Base-by-base conservation (phyloP, 495 filamentous ascomycete species). In the Stereocaulon alpinum region DNA sequence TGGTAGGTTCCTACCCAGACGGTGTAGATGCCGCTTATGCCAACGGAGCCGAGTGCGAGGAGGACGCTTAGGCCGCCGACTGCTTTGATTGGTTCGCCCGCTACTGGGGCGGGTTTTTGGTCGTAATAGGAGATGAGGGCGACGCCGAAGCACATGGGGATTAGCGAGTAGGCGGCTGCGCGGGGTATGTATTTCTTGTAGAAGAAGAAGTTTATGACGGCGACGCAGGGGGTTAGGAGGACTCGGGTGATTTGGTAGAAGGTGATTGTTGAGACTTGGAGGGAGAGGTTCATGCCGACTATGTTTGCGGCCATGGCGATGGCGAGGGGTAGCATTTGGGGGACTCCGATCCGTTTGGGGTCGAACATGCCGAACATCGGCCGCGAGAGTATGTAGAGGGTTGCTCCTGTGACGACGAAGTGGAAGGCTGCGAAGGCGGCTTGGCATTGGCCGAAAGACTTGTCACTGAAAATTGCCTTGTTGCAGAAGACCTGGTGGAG, bases 221-320 rank as follows among this genome's bases (percentile, higher is more conserved):
- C 86, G 6, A 86, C 84, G 34, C 76, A 78, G 4, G 86, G 86
- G 9, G 86, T 88, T 27, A 89, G 78, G 37, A 88, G 74, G 56
- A 89, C 83, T 22, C 86, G 80, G 18, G 82, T 84, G 55, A 88
- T 77, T 64, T 89, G 86, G 67, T 89, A 88, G 67, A 88, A 88
- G 56, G 84, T 86, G 30, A 89, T 80, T 47, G 82, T 80, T 20
- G 85, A 87, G 65, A 82, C 83, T 56, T 85, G 83, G 10, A 89
- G 74, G 5, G 84, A 86, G 11, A 87, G 72, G 66, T 89, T 89
- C 30, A 83, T 84, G n/a, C 88, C 74, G 64, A 89, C 82, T 58
- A 89, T 83, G 69, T 88, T 87, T 37, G 53, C 58, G 22, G 65
- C 63, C 83, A 88, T 88, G 66, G 85, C 78, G 9, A 88, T 69